phyloP scores from a whole-genome alignment of 768 basidiomycete species.

The Auriculariales sp. region DNA sequence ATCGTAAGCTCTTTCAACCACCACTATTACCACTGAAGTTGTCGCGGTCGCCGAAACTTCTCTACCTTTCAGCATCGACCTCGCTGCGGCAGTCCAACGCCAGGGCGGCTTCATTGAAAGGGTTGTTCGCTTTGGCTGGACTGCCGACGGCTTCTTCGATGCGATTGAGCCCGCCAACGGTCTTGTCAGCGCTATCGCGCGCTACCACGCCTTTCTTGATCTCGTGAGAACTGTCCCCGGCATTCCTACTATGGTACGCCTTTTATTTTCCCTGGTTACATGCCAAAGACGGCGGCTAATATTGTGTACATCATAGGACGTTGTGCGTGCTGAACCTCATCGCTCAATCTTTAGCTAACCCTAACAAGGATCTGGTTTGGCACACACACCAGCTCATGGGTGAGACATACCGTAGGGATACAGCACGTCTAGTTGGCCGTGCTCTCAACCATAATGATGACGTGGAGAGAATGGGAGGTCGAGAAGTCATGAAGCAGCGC shows the following conservation, averaged over 20 bases:
- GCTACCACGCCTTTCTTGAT: conserved; percentile 10
- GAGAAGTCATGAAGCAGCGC: too few species aligned
- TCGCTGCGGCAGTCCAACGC: conserved; percentile 8
- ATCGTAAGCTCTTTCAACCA: not conserved
- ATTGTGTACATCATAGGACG: not conserved
- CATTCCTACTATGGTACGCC: conserved; percentile 8
- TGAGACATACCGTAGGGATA: conserved; percentile 5
- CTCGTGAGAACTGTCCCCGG: conserved; percentile 6
- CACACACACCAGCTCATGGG: conserved; percentile 10
- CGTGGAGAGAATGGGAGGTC: too few species aligned
- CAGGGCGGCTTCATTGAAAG: conserved; percentile 7
- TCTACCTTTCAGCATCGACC: conserved; percentile 2
- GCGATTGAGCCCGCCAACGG: conserved; percentile 1
- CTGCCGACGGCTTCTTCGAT: conserved; percentile 2
- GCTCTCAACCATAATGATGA: too few species aligned
- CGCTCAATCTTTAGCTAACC: not conserved
- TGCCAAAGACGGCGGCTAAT: too few species aligned
- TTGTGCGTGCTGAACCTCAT: not conserved
- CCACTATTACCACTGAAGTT: too few species aligned
- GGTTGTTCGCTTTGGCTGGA: conserved; percentile 8
- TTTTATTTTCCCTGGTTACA: not conserved
- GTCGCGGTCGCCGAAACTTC: not conserved
- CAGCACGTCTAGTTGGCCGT: too few species aligned
- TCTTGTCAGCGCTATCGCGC: conserved; percentile 6
- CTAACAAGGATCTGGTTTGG: conserved; percentile 10